These are phyloP conservation scores for Vitis labrusca DNA, from an alignment of 164 flowering plant genomes.

Conservation along the genomic window DNA sequence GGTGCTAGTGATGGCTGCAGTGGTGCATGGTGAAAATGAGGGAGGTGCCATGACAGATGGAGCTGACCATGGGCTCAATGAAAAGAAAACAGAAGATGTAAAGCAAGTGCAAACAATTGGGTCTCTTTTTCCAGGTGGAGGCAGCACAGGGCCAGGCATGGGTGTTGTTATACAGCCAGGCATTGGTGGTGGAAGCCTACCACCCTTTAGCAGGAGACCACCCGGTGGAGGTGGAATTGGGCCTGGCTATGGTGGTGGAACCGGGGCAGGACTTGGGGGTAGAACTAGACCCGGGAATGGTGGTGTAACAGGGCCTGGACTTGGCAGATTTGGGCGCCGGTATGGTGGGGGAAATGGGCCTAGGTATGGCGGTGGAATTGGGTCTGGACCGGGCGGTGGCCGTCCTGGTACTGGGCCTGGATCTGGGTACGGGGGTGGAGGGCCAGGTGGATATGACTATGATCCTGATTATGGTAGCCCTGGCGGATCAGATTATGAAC, in stretches of 20 bases:
- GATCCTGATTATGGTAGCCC: slow-evolving; percentile 3
- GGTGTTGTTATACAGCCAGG: background rate
- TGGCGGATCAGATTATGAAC: background rate
- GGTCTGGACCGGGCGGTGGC: background rate
- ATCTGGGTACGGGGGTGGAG: background rate
- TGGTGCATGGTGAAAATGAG: slow-evolving; percentile 6
- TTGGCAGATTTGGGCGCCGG: background rate
- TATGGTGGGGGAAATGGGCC: background rate
- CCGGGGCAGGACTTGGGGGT: background rate
- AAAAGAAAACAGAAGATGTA: background rate
- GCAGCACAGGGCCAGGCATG: background rate
- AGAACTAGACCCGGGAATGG: background rate
- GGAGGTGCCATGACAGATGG: background rate
- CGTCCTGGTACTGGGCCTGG: background rate
- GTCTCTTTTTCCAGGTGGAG: background rate
- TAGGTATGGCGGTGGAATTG: slow-evolving; percentile 4
- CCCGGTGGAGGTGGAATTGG: too few relatives aligned
- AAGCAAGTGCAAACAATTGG: slow-evolving; percentile 5
- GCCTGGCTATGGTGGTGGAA: too few relatives aligned
- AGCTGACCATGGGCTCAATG: background rate
- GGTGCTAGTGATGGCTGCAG: slow-evolving; percentile 11
- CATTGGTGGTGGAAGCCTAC: slow-evolving; percentile 1
- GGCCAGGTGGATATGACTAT: background rate
- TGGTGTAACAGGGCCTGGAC: background rate
- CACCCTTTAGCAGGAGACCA: background rate